phyloP scores from a whole-genome alignment of 2,329 filamentous ascomycete genomes.

The Colletotrichum sp. region DNA sequence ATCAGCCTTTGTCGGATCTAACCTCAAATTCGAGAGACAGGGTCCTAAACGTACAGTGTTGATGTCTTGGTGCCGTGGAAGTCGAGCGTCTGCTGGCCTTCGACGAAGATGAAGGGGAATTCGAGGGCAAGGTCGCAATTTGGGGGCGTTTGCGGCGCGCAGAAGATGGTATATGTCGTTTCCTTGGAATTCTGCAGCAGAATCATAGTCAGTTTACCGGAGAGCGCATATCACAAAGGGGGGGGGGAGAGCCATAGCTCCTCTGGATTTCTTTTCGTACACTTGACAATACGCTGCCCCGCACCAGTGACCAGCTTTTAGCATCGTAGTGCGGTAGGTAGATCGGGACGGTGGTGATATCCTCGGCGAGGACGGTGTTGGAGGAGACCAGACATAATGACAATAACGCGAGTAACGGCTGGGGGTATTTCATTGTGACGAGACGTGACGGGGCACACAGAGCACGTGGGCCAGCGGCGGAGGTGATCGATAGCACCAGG shows the following conservation, averaged over 20 bases:
- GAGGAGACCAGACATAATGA: constrained; percentile 23
- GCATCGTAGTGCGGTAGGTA: constrained; percentile 48
- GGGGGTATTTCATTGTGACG: constrained; percentile 12
- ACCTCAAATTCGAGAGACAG: not conserved
- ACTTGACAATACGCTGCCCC: constrained; percentile 49
- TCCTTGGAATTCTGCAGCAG: constrained; percentile 38
- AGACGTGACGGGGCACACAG: not conserved
- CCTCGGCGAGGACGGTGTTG: constrained; percentile 15
- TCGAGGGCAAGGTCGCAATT: constrained; percentile 49
- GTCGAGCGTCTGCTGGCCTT: constrained; percentile 47
- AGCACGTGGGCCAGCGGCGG: not conserved
- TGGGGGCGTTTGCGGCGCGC: constrained; percentile 42
- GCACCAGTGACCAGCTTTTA: constrained; percentile 47
- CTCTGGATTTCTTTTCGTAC: constrained; percentile 29
- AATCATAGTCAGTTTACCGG: not conserved
- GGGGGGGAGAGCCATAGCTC: not conserved
- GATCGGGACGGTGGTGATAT: constrained; percentile 45
- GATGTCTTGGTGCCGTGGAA: constrained; percentile 49
- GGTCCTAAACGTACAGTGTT: constrained; percentile 40
- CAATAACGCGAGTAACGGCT: constrained; percentile 29
- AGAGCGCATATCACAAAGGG: not conserved
- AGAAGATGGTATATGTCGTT: constrained; percentile 56
- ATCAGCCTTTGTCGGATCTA: not conserved
- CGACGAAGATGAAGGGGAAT: constrained; percentile 51
- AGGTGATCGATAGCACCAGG: not conserved